These are phyloP conservation scores for Asterophora lycoperdoides DNA, from an alignment of 768 basidiomycete species.

Conservation along the genomic window DNA sequence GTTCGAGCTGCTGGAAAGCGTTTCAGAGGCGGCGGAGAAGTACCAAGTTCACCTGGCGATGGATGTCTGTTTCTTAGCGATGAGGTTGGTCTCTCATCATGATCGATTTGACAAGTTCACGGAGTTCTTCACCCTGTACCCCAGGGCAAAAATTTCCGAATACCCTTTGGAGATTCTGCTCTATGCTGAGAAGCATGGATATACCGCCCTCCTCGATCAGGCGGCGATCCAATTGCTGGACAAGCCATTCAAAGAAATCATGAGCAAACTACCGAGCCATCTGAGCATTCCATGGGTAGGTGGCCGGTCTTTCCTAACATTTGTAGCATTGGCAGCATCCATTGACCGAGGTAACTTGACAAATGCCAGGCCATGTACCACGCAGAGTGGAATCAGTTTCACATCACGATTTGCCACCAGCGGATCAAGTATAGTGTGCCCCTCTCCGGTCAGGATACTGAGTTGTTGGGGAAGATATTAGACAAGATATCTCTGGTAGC, in stretches of 20 bases:
- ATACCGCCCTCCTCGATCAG: neutral
- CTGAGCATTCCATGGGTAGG: neutral
- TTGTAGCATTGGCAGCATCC: too few species aligned
- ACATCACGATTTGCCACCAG: too few species aligned
- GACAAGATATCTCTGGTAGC: too few species aligned
- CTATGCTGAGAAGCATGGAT: neutral
- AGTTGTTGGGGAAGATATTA: too few species aligned
- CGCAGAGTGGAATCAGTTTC: too few species aligned
- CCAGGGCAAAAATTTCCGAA: neutral
- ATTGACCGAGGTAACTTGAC: too few species aligned
- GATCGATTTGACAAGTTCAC: too few species aligned
- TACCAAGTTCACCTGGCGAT: neutral
- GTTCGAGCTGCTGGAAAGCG: neutral
- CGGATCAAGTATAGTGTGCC: too few species aligned
- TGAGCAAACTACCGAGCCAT: neutral
- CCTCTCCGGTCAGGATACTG: too few species aligned
- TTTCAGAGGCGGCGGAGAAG: neutral
- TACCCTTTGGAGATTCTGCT: neutral
- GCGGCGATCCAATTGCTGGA: neutral
- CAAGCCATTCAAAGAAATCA: neutral
- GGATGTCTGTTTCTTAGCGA: neutral
- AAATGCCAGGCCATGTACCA: too few species aligned
- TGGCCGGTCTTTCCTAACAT: neutral
- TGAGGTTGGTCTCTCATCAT: neutral
- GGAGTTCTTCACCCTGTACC: too few species aligned